Evolutionary conservation across 805 yeast species (phyloP).

Genomic region (Yarrowia alimentaria): DNA sequence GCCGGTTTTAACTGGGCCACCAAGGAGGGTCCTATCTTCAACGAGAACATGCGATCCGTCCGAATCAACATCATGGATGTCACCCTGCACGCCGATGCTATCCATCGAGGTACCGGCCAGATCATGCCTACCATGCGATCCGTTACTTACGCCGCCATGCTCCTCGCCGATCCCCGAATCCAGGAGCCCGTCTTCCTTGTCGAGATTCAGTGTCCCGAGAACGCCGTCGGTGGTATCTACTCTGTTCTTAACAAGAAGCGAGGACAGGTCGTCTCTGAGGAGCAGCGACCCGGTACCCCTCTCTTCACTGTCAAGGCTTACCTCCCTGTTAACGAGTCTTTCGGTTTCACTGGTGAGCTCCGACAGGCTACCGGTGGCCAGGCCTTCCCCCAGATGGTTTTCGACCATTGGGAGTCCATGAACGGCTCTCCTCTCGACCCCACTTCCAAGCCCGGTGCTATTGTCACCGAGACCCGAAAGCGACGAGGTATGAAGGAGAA

Average conservation of each 20-base stretch:
- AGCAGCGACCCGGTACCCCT: constrained; percentile 99
- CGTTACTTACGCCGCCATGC: constrained; percentile 96
- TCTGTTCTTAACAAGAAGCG: constrained; percentile 95
- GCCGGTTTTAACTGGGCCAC: constrained; percentile 99
- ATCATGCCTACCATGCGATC: constrained; percentile 99
- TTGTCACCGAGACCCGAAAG: constrained; percentile 73
- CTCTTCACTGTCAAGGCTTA: constrained; percentile 99
- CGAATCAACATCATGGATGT: constrained; percentile 98
- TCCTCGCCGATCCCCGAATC: constrained; percentile 97
- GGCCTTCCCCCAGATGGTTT: constrained; percentile 99
- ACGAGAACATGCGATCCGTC: constrained; percentile 93
- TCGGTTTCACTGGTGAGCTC: constrained; percentile 99
- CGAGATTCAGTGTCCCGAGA: constrained; percentile 99
- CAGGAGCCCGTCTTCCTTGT: constrained; percentile 99
- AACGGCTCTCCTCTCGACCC: constrained; percentile 91
- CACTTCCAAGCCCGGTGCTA: constrained; percentile 64
- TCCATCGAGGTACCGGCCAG: constrained; percentile 99
- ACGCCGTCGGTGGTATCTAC: constrained; percentile 99
- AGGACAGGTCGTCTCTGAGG: constrained; percentile 93
- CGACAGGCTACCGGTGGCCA: constrained; percentile 99
- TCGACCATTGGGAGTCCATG: constrained; percentile 96
- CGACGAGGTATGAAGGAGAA: constrained; percentile 95
- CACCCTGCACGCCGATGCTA: constrained; percentile 99
- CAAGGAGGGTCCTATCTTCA: constrained; percentile 98
- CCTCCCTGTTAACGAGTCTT: constrained; percentile 99